These are phyloP conservation scores for Arctium lappa DNA, from an alignment of 129 eudicot genomes.

Conservation along the genomic window DNA sequence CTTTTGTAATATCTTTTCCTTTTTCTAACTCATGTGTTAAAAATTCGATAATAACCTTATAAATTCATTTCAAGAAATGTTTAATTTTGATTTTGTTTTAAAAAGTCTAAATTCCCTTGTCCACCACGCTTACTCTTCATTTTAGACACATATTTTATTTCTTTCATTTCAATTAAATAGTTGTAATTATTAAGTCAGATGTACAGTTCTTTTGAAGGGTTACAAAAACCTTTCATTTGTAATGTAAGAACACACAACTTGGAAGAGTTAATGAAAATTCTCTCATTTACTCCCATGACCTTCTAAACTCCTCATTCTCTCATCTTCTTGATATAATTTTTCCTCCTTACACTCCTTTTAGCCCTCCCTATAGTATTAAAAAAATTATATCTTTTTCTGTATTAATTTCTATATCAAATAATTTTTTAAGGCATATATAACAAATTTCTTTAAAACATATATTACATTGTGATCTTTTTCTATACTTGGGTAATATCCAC, in stretches of 20 bases:
- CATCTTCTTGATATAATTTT: too few species aligned
- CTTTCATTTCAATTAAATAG: too few species aligned
- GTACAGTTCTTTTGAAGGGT: too few species aligned
- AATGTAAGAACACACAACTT: too few species aligned
- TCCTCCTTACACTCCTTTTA: too few species aligned
- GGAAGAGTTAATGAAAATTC: too few species aligned
- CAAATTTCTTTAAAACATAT: not conserved
- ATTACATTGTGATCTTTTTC: not conserved
- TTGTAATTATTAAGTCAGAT: too few species aligned
- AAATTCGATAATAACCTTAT: not conserved
- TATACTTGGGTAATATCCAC: not conserved
- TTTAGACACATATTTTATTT: too few species aligned
- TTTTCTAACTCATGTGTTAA: not conserved
- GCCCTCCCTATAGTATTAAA: not conserved
- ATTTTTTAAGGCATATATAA: not conserved
- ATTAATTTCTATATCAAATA: not conserved
- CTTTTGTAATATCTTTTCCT: not conserved
- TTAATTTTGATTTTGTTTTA: not conserved
- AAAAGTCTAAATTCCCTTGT: not conserved
- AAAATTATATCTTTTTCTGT: not conserved
- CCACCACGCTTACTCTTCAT: too few species aligned
- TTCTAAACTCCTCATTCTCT: too few species aligned
- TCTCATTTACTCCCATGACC: too few species aligned
- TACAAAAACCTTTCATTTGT: too few species aligned
- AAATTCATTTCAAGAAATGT: not conserved